A percentile compares a stretch with the other conserved stretches of the same genome.
phyloP scores from a whole-genome alignment of 768 basidiomycete genomes.

The Termitomyces sp. region DNA sequence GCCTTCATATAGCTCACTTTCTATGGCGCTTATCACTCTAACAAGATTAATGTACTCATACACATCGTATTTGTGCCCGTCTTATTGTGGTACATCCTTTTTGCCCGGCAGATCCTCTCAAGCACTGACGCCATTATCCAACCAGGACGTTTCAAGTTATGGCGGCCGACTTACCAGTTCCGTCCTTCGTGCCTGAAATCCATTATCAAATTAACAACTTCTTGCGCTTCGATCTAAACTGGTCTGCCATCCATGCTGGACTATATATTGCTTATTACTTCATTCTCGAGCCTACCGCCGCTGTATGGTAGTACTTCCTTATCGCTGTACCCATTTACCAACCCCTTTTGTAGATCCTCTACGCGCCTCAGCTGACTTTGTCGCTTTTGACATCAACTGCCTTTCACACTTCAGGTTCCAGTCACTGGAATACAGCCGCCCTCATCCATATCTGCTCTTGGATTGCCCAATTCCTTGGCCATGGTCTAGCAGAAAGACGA shows the following conservation, averaged over 20 bases:
- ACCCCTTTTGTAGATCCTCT: slow-evolving; percentile 53
- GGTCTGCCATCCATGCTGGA: slow-evolving; percentile 49
- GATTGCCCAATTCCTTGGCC: slow-evolving; percentile 88
- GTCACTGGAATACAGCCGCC: slow-evolving; percentile 48
- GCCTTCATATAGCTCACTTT: slow-evolving; percentile 62
- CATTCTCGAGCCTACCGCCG: slow-evolving; percentile 76
- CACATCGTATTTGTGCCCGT: slow-evolving; percentile 84
- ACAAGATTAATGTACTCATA: slow-evolving; percentile 77
- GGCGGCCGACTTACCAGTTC: slow-evolving; percentile 40
- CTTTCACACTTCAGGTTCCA: slow-evolving; percentile 39
- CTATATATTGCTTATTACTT: slow-evolving; percentile 74
- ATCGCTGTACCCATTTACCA: background rate
- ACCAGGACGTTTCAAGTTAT: slow-evolving; percentile 61
- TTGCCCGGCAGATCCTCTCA: background rate
- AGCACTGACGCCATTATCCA: slow-evolving; percentile 3
- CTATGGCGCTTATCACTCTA: slow-evolving; percentile 90
- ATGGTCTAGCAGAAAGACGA: slow-evolving; percentile 81
- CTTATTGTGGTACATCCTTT: slow-evolving; percentile 61
- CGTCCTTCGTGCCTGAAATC: slow-evolving; percentile 47
- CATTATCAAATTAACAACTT: slow-evolving; percentile 52
- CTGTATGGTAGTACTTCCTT: slow-evolving; percentile 44
- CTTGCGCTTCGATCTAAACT: slow-evolving; percentile 67
- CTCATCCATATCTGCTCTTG: slow-evolving; percentile 67
- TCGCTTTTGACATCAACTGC: slow-evolving; percentile 70
- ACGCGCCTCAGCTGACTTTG: slow-evolving; percentile 63